These are phyloP conservation scores for Rhodosporidiobolus odoratus DNA, from an alignment of 768 basidiomycete species.

Conservation along the genomic window DNA sequence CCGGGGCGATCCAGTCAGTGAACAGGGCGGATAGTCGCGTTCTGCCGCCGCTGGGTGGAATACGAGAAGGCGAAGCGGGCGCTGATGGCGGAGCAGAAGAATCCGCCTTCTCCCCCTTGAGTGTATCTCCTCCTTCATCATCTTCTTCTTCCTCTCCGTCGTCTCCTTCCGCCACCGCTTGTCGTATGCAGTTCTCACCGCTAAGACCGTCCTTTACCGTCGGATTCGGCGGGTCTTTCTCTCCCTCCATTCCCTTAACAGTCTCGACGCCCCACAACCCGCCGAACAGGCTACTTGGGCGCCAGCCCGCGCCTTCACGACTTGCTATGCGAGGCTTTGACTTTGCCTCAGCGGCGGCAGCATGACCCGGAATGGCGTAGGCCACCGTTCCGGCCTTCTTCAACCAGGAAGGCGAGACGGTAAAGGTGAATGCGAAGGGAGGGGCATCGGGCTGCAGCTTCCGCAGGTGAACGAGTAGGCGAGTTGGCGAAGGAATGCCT, in stretches of 20 bases:
- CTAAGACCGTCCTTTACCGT: no score
- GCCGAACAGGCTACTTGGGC: constrained; percentile 71
- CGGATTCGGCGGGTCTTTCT: constrained; percentile 52
- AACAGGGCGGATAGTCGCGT: constrained; percentile 40
- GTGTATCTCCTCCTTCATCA: constrained; percentile 45
- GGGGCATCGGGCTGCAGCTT: not conserved
- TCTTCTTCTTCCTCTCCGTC: constrained; percentile 49
- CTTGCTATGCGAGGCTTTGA: constrained; percentile 9
- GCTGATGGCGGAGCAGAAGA: not conserved
- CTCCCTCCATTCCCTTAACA: constrained; percentile 56
- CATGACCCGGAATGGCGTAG: constrained; percentile 17
- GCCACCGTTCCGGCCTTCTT: constrained; percentile 29
- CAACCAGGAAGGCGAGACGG: constrained; percentile 30
- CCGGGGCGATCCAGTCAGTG: constrained; percentile 35
- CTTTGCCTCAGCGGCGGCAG: not conserved
- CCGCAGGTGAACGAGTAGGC: constrained; percentile 6
- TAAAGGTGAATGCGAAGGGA: constrained; percentile 8
- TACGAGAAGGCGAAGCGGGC: constrained; percentile 2
- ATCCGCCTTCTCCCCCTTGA: constrained; percentile 31
- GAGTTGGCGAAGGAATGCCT: constrained; percentile 18
- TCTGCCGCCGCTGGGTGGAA: not conserved
- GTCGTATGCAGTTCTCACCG: constrained; percentile 50
- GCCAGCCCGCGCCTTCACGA: constrained; percentile 54
- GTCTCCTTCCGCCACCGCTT: constrained; percentile 12
- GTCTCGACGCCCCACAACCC: constrained; percentile 46